Base-by-base conservation (phyloP, 176 grass and related monocot species). In the Bromus sterilis region DNA sequence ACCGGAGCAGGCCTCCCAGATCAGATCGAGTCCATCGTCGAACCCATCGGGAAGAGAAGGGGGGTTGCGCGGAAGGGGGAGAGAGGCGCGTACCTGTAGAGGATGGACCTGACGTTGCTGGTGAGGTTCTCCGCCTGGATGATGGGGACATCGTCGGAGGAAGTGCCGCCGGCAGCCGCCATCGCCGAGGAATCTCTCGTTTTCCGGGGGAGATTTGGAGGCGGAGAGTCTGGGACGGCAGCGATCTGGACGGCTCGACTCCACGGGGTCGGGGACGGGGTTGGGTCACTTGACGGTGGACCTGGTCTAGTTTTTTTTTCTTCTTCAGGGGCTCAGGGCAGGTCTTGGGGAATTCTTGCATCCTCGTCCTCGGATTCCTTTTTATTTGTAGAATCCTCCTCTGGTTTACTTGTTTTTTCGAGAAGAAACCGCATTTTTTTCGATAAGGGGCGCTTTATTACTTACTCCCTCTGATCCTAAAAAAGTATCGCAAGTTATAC, bases 71-170 rank as follows among this genome's bases (percentile, higher is more conserved):
- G 37, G 16, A 36, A 39, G 13, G 66, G 28, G 31, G 7, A 53
- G 28, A 48, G 9, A 21, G 62, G 40, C 24, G 25, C 40, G 53
- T 31, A 95, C 94, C 91, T 97, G 82, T 97, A 97, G 70, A 91
- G 77, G 89, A 94, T 85, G 48, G 94, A 97, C 71, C 85, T 91
- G 63, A 97, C 89, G 76, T 94, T 97, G 79, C 66, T 89, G 60
- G 84, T 90, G 59, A 97, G 89, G 82, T 97, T 97, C 60, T 97
- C 94, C 30, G 21, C 57, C 35, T 91, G 88, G 37, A 94, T 51
- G 76, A 97, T 78, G 15, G 84, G 86, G 61, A 91, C 56, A 59
- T 89, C 75, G 73, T 79, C 87, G 18, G 35, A 53, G 67, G 35
- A 71, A 31, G 63, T 68, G 36, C 67, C 36, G 71, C 87, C 84